Percentiles rank a stretch among this genome's conserved stretches.
These are phyloP conservation scores for Haplographium delicatum DNA, from an alignment of 495 filamentous ascomycete species.

Conservation along the genomic window DNA sequence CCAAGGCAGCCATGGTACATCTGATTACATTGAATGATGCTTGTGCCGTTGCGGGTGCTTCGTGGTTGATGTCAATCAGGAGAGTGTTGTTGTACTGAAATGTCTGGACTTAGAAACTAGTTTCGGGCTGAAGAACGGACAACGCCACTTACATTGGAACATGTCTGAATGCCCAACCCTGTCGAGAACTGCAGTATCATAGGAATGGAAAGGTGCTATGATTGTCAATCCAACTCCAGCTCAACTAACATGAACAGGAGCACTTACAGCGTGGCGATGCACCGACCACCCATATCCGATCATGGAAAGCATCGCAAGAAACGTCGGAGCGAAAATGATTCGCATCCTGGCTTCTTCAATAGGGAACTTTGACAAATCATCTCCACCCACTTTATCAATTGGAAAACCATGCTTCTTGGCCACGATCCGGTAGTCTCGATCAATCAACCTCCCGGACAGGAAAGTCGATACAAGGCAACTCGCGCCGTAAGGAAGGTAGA, in stretches of 20 bases:
- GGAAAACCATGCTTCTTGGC: conserved; percentile 8
- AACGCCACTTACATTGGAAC: not conserved
- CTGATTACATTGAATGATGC: conserved; percentile 59
- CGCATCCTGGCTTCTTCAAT: conserved; percentile 29
- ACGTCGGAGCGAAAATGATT: not conserved
- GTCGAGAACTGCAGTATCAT: conserved; percentile 39
- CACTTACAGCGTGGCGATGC: not conserved
- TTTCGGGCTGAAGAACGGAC: not conserved
- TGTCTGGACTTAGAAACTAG: not conserved
- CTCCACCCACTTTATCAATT: conserved; percentile 2
- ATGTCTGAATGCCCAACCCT: conserved; percentile 21
- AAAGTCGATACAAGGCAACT: conserved; percentile 23
- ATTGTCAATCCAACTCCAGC: not conserved
- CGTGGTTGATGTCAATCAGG: not conserved
- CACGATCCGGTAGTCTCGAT: conserved; percentile 24
- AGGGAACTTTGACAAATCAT: conserved; percentile 11
- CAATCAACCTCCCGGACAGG: conserved; percentile 23
- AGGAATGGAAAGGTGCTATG: conserved; percentile 29
- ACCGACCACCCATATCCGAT: conserved; percentile 18
- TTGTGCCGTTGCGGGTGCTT: conserved; percentile 49
- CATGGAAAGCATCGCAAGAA: not conserved
- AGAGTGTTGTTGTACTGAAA: conserved; percentile 2
- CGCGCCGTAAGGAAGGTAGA: conserved; percentile 31
- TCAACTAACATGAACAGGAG: not conserved
- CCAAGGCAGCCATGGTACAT: conserved; percentile 51